Evolutionary conservation across 2,329 filamentous ascomycete species (phyloP).

Genomic region (Ophiostoma triangulosporum): DNA sequence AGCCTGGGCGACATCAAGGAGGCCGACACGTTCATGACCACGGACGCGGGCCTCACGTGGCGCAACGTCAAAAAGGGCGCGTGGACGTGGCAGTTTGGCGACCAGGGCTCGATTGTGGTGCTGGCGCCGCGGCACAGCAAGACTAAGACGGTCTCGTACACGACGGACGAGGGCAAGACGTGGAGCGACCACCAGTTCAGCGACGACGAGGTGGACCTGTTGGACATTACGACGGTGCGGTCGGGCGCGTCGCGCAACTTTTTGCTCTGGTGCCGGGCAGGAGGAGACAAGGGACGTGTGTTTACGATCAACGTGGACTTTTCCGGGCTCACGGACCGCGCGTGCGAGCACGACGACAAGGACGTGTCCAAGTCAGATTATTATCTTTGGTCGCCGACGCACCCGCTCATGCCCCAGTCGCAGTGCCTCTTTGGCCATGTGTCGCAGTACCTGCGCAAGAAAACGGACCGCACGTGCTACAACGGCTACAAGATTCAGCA

Average conservation of each 20-base stretch:
- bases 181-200: slow-evolving; percentile 66
- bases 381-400: slow-evolving; percentile 72
- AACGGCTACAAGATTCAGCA: slow-evolving; percentile 61
- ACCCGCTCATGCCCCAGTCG: slow-evolving; percentile 56
- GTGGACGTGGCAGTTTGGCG: slow-evolving; percentile 90
- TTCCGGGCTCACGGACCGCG: slow-evolving; percentile 57
- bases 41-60: slow-evolving; percentile 86
- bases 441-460: slow-evolving; percentile 84
- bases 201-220: slow-evolving; percentile 55
- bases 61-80: slow-evolving; percentile 70
- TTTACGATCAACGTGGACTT: slow-evolving; percentile 83
- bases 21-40: slow-evolving; percentile 80
- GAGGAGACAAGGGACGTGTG: slow-evolving; percentile 30
- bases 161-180: slow-evolving; percentile 56
- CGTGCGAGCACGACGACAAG: slow-evolving; percentile 57
- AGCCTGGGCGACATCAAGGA: slow-evolving; percentile 51
- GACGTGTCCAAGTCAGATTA: slow-evolving; percentile 52
- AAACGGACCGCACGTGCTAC: slow-evolving; percentile 62
- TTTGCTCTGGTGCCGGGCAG: slow-evolving; percentile 63
- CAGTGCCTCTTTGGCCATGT: slow-evolving; percentile 89
- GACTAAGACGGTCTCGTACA: slow-evolving; percentile 44
- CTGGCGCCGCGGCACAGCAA: slow-evolving; percentile 59
- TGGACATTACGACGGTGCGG: slow-evolving; percentile 75
- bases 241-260: slow-evolving; percentile 87
- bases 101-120: slow-evolving; percentile 85